A percentile compares a stretch with the other conserved stretches of the same genome.
Evolutionary conservation across 2,329 filamentous ascomycete genomes (phyloP).

Genomic region (Penicillium sp.): DNA sequence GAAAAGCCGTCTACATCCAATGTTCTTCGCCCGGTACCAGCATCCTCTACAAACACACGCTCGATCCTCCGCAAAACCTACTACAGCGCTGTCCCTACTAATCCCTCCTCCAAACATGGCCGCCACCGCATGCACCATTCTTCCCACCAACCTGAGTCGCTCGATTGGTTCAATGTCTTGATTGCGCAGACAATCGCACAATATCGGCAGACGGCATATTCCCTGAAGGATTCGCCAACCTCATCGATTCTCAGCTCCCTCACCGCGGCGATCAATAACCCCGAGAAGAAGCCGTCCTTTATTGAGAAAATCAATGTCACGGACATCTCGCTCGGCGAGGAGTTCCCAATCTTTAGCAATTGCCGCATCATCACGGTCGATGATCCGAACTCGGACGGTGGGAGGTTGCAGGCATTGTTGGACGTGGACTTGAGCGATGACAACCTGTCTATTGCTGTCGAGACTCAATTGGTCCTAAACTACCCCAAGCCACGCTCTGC

Average conservation of each 20-base stretch:
- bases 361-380: conserved; percentile 88
- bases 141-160: conserved; percentile 90
- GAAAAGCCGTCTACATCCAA: conserved; percentile 61
- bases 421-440: conserved; percentile 91
- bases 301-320: conserved; percentile 92
- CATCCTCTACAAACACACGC: conserved; percentile 79
- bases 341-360: conserved; percentile 98
- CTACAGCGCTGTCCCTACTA: conserved; percentile 66
- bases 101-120: conserved; percentile 43
- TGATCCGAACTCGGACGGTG: conserved; percentile 61
- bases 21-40: conserved; percentile 70
- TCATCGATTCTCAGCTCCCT: conserved; percentile 76
- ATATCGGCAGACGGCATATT: conserved; percentile 86
- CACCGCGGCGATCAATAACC: conserved; percentile 83
- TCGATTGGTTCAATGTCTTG: conserved; percentile 99
- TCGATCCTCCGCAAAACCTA: conserved; percentile 92
- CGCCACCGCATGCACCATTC: conserved; percentile 53
- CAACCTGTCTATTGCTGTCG: conserved; percentile 89
- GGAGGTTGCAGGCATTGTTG: conserved; percentile 87
- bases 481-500: conserved; percentile 89
- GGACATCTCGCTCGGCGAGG: conserved; percentile 90
- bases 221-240: conserved; percentile 66
- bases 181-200: conserved; percentile 96
- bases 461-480: conserved; percentile 92
- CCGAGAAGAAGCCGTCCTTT: conserved; percentile 83